Conservation (phyloP, 768 basidiomycete genomes). For the Collybiopsis luxurians region DNA sequence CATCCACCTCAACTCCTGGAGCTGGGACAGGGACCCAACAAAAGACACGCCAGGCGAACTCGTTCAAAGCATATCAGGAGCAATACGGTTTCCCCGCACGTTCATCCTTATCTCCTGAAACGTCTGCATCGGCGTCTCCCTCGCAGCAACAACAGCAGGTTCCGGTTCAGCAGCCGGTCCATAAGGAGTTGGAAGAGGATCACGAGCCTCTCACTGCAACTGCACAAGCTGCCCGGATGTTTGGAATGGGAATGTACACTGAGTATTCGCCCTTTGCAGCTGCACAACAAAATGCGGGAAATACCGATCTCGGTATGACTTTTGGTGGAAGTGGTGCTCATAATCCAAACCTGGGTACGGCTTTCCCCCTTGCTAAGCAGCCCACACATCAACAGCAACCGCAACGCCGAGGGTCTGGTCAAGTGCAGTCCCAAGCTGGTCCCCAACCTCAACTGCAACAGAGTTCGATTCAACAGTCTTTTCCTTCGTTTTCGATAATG, state of each 20-base stretch:
- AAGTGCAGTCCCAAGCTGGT: too few species aligned
- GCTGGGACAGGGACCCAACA: background rate
- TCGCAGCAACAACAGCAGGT: background rate
- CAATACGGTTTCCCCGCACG: background rate
- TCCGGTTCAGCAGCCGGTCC: background rate
- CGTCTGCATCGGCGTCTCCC: background rate
- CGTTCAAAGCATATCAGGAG: background rate
- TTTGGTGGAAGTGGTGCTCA: background rate
- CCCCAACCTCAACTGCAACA: too few species aligned
- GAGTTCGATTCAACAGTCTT: too few species aligned
- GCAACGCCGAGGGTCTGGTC: too few species aligned
- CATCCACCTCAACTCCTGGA: background rate
- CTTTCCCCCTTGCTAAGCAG: background rate
- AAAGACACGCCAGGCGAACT: background rate
- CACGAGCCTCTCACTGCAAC: background rate
- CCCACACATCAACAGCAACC: too few species aligned
- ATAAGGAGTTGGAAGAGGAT: background rate
- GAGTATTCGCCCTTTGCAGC: background rate
- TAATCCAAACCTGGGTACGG: background rate
- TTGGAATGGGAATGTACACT: background rate
- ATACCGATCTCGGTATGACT: background rate
- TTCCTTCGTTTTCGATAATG: too few species aligned
- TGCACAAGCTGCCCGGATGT: slow-evolving; percentile 6
- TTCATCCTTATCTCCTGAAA: slow-evolving; percentile 1
- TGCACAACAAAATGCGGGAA: background rate